Conservation (phyloP, 176 grass and related monocot species). For the Bothriochloa decipiens region DNA sequence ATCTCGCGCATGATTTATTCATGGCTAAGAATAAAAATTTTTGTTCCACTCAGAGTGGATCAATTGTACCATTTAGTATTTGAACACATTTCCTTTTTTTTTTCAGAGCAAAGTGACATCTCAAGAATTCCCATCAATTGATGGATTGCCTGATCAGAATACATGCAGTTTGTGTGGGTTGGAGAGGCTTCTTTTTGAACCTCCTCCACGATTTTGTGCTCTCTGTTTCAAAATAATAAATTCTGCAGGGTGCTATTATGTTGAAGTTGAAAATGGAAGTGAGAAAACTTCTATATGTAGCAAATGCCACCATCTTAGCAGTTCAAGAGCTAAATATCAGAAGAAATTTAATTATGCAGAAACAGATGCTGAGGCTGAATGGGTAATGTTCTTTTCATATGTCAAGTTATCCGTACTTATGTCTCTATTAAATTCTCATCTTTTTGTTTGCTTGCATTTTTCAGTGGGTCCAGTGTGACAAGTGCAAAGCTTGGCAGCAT, state of each 20-base stretch:
- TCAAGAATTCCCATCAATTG: conserved; percentile 41
- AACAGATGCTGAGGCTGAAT: conserved; percentile 95
- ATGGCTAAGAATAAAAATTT: conserved; percentile 1
- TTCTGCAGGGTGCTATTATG: conserved; percentile 78
- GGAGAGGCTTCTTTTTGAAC: conserved; percentile 85
- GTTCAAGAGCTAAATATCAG: conserved; percentile 64
- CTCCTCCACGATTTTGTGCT: conserved; percentile 70
- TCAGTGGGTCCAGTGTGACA: conserved; percentile 94
- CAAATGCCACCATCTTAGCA: conserved; percentile 80
- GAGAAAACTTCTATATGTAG: conserved; percentile 76
- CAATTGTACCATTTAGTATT: conserved; percentile 12
- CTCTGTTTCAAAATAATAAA: conserved; percentile 81
- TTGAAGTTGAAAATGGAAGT: conserved; percentile 54
- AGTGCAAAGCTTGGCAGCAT: conserved; percentile 94
- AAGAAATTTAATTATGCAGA: conserved; percentile 77
- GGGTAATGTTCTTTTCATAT: conserved; percentile 58
- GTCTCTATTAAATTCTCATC: conserved; percentile 42
- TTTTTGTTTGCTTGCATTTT: conserved; percentile 43
- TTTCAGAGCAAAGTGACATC: conserved; percentile 56
- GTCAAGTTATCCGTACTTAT: conserved; percentile 8
- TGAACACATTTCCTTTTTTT: conserved; percentile 9
- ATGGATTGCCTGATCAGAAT: conserved; percentile 69
- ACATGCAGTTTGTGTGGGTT: conserved; percentile 82
- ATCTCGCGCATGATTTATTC: background rate
- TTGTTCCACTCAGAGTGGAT: conserved; percentile 23